Evolutionary conservation across 2,329 filamentous ascomycete species (phyloP), one percentile per base, ranked within the genome.

Genomic region (Fusarium sp.): DNA sequence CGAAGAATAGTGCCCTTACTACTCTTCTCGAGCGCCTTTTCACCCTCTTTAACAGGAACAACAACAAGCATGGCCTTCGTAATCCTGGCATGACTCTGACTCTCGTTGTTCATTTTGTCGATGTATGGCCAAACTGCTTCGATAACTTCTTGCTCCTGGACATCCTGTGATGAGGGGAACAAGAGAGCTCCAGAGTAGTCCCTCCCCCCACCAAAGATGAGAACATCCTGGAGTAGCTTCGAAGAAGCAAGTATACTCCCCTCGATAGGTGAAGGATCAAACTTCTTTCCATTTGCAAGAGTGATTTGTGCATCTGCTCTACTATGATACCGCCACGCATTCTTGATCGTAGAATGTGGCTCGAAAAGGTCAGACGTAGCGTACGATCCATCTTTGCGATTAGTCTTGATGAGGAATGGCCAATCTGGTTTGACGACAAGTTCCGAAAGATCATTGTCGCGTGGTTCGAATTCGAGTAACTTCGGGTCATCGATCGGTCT

Each of bases 251-350:
- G 76, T 7, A 91, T 83, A 1, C 81, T 82, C 4, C 83, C 85
- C 75, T 92, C 90, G 5, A 91, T 75, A 0, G 87, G 86, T 3
- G 86, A 84, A 2, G 89, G 89, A 69, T 91, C 88, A 63, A 92
- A 90, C 69, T 92, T 92, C 80, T 91, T 91, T 4, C 90, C 89
- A 9, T 89, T 92, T 12, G 87, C 80, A 6, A 92, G 81, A 0
- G 86, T 87, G 37, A 92, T 82, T 55, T 88, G 88, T 5, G 87
- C 84, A 69, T 92, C 90, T 1, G 85, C 84, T 41, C 90, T 81
- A 2, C 86, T 88, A 55, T 89, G 83, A 71, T 91, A 91, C 34
- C 84, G 83, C 89, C 89, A 92, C 0, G 88, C 87, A 56, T 85
- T 79, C 1, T 77, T 59, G 10, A 87, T 86, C 0, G 68, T 79